Evolutionary conservation across 495 filamentous ascomycete genomes (phyloP), one percentile per base, ranked within the genome.

Genomic region (Aspergillus asperescens): DNA sequence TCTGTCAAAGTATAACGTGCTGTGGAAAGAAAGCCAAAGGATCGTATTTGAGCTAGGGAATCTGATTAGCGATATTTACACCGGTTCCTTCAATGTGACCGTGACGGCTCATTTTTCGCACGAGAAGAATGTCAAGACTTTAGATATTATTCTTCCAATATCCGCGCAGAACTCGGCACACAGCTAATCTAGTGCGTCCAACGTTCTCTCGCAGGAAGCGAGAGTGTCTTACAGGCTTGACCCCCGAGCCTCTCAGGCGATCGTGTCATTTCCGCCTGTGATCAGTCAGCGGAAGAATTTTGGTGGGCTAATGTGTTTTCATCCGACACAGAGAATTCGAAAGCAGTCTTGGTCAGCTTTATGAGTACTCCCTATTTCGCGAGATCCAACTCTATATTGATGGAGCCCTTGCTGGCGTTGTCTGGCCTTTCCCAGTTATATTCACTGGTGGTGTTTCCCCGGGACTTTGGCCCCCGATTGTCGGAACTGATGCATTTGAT

Each of bases 401-500:
- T 60, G 87, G 80, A 2, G 72, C 76, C 25, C 68, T 93, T 7
- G 87, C 88, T 13, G 90, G 90, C 0, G 86, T 93, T 4, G 76
- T 81, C 6, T 94, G 86, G 87, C 90, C 90, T 4, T 93, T 92
- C 52, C 87, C 88, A 0, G 74, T 90, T 24, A 88, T 95, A 29
- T 96, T 95, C 57, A 94, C 90, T 5, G 90, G 90, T 5, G 90
- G 90, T 3, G 80, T 96, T 1, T 84, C 83, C 1, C 90, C 90
- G 1, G 82, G 82, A 0, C 77, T 94, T 25, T 94, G 90, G 84
- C 75, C 87, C 0, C 90, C 90, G 1, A 84, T 95, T 55, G 89
- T 89, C 10, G 89, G 90, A 1, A 88, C 90, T 40, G 85, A 92
- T 47, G 81, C 88, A 1, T 95, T 89, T 62, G 90, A 95, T 61